Evolutionary conservation across 2,329 filamentous ascomycete genomes (phyloP).

Genomic region (Ophiocordyceps camponoti-leonardi): DNA sequence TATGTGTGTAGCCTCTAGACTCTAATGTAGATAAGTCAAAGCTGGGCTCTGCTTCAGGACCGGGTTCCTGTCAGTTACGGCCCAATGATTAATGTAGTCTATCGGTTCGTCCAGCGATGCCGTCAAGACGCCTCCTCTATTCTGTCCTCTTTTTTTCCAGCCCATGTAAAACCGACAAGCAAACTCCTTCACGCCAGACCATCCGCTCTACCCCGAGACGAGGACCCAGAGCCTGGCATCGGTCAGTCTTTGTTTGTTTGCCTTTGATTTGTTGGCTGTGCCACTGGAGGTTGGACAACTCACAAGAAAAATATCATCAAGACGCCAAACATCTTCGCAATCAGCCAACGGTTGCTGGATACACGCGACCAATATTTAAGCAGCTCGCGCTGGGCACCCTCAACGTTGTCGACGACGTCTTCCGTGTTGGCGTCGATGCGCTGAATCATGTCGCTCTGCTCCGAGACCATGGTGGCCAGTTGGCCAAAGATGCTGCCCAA

Average conservation of each 20-base stretch:
- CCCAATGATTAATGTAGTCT: background rate
- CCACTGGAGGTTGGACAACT: conserved; percentile 14
- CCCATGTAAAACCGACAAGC: background rate
- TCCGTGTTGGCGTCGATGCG: conserved; percentile 95
- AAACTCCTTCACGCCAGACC: background rate
- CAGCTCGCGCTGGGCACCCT: conserved; percentile 84
- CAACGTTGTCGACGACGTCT: conserved; percentile 95
- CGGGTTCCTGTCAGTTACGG: background rate
- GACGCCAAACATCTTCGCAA: conserved; percentile 65
- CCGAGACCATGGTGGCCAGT: conserved; percentile 87
- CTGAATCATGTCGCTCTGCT: conserved; percentile 96
- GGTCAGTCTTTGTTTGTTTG: conserved; percentile 2
- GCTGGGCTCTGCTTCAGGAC: background rate
- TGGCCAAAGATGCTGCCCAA: conserved; percentile 85
- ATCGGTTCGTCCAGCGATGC: background rate
- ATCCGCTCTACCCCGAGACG: conserved; percentile 13
- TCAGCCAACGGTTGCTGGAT: conserved; percentile 86
- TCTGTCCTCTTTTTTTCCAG: no score
- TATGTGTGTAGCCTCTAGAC: background rate
- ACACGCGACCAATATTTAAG: conserved; percentile 95
- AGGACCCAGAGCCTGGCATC: conserved; percentile 20
- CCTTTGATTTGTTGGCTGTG: no score
- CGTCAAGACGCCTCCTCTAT: background rate
- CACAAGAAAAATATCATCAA: conserved; percentile 83
- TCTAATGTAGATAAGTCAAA: background rate